These are phyloP conservation scores for Jaenimonas drosophilae DNA, from an alignment of 208 protist genomes.

Conservation along the genomic window DNA sequence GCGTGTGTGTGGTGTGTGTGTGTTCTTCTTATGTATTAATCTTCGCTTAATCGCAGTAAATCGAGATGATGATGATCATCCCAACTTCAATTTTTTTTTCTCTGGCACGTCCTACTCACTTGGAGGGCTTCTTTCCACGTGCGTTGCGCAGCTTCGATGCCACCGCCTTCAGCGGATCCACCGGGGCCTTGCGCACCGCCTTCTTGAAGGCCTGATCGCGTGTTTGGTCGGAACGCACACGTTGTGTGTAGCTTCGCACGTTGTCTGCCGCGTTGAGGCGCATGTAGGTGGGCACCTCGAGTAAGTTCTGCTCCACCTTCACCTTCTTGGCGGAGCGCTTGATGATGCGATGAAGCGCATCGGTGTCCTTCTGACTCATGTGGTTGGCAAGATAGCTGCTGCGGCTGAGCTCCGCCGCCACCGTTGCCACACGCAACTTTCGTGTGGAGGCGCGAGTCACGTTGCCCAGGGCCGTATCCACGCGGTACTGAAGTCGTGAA, in stretches of 20 bases:
- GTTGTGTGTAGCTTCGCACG: slow-evolving; percentile 53
- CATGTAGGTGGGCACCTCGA: slow-evolving; percentile 90
- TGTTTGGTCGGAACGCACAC: slow-evolving; percentile 51
- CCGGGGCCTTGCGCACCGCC: slow-evolving; percentile 16
- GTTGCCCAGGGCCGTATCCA: slow-evolving; percentile 69
- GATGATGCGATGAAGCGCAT: slow-evolving; percentile 77
- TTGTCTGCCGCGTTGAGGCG: slow-evolving; percentile 51
- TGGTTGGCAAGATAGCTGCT: slow-evolving; percentile 87
- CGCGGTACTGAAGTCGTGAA: slow-evolving; percentile 77
- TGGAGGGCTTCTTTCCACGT: slow-evolving; percentile 15
- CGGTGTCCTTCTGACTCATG: slow-evolving; percentile 84
- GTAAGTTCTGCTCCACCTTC: slow-evolving; percentile 73
- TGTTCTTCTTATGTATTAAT: no score
- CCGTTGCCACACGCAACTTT: slow-evolving; percentile 72
- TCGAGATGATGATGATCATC: neutral
- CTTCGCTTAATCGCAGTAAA: neutral
- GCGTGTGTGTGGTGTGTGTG: no score
- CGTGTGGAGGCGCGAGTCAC: slow-evolving; percentile 67
- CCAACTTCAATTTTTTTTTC: slow-evolving; percentile 2
- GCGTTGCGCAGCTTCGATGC: slow-evolving; percentile 38
- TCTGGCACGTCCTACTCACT: no score
- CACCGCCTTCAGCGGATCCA: slow-evolving; percentile 54
- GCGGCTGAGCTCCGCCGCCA: slow-evolving; percentile 78
- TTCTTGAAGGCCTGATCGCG: slow-evolving; percentile 22
- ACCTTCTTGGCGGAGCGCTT: slow-evolving; percentile 64